Evolutionary conservation across 2,329 filamentous ascomycete species (phyloP), one percentile per base, ranked within the genome.

Genomic region (Pyrenophora teres): DNA sequence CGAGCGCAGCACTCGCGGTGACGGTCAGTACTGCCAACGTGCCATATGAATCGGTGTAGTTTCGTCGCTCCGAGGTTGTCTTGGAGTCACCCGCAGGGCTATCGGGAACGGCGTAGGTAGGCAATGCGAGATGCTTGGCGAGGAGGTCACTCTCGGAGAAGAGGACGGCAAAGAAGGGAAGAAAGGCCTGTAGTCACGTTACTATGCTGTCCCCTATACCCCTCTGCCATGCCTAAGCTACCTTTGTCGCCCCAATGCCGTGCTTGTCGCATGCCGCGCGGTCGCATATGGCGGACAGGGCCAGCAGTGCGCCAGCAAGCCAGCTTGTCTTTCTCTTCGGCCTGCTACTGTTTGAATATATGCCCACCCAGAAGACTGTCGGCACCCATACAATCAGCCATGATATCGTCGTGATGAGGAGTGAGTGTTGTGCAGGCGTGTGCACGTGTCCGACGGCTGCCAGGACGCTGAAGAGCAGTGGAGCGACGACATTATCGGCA

Each of bases 221-320:
- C 23, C 4, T 25, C 23, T 2, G 27, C 27, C 10, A 2, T 30
- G 9, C 10, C 9, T 13, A 10, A 41, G 18, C 37, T 62, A 79
- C 78, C 74, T 80, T 78, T 18, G 74, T 74, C 68, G 74, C 74
- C 72, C 76, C 75, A n/a, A 77, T 71, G 35, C 73, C 74, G 52
- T 73, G 67, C 44, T 71, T 73, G 54, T 77, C 75, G 56, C 73
- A 71, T n/a, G 76, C 73, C 16, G 71, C 72, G 46, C 77, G 60
- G 55, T 79, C 76, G 65, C 77, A 78, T 32, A 79, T 65, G 33
- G 68, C 66, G 19, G 74, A 69, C 42, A 80, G 59, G 9, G 73
- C 76, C 32, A 79, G 65, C 42, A 78, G 65, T 8, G 57, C 69
- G 31, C 77, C 78, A 4, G 76, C 75, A 16, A 69, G 60, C 76